Base-by-base conservation (phyloP, 148 eudicot species). In the Heliosperma pusillum region DNA sequence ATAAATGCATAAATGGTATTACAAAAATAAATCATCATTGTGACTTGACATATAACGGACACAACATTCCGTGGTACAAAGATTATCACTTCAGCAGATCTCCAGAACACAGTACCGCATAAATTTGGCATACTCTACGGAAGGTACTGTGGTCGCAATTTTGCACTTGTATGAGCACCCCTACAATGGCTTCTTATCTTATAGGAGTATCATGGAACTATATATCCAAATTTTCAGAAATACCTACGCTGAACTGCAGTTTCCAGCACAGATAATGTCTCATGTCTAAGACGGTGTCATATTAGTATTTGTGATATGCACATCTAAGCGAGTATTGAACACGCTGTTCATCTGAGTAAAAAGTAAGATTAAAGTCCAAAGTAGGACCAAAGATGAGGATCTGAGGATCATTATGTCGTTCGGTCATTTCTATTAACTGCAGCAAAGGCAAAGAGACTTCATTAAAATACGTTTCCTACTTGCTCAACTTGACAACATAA, bases 391-490 rank as follows among this genome's bases (percentile, higher is more conserved):
- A 66, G 69, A 33, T 36, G 42, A 36, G 42, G 42, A 36, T 36
- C 42, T 19, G 44, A 36, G 69, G 45, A 75, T 52, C 20, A 60
- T 24, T n/a, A 45, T 62, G 42, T 26, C n/a, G 24, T 64, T 36
- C 66, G 57, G 65, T 55, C 56, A 52, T 50, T 74, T 70, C 71
- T 56, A 66, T 55, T 30, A 75, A 80, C 36, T 58, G 63, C 74
- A 66, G 24, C 69, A 66, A 42, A 17, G 56, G 22, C 1, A 75
- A 20, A 1, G 45, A 20, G 60, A 72, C 59, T 47, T 57, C 21
- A 47, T 29, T 59, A 29, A 63, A 76, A 67, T 27, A 59, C 44
- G 27, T 44, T 55, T 64, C 77, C 63, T 29, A 79, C 61, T n/a
- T 62, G 68, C 57, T 17, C 42, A 72, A 55, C 52, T 75, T 63